phyloP scores from a whole-genome alignment of 2,329 filamentous ascomycete genomes.

The Grosmannia serpens region DNA sequence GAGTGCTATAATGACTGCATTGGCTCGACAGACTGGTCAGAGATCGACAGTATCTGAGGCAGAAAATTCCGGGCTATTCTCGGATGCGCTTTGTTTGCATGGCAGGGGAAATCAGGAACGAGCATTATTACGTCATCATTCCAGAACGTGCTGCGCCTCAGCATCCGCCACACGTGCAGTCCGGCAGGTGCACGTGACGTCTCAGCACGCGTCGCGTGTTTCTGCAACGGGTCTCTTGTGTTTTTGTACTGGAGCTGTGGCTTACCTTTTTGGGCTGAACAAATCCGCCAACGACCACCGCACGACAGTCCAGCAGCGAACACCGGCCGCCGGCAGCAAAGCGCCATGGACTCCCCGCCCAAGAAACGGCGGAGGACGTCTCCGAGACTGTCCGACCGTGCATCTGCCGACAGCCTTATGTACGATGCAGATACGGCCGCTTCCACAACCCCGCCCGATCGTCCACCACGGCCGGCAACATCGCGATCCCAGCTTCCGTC shows the following conservation, averaged over 20 bases:
- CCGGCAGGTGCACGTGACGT: not conserved
- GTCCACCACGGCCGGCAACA: slow-evolving; percentile 9
- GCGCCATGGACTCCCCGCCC: slow-evolving; percentile 42
- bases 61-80: not conserved
- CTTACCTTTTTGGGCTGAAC: not conserved
- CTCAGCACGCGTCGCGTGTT: slow-evolving; percentile 3
- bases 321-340: not conserved
- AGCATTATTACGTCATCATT: not conserved
- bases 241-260: not conserved
- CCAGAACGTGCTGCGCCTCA: not conserved
- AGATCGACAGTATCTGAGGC: not conserved
- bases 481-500: slow-evolving; percentile 32
- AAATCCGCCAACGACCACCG: not conserved
- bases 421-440: slow-evolving; percentile 6
- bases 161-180: not conserved
- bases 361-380: slow-evolving; percentile 55
- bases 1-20: not conserved
- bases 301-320: not conserved
- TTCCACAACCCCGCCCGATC: slow-evolving; percentile 24
- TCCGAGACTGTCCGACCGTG: slow-evolving; percentile 33
- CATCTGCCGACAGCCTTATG: not conserved
- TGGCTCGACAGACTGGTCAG: not conserved
- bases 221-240: not conserved
- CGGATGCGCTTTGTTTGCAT: not conserved
- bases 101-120: not conserved